A percentile compares a stretch with the other conserved stretches of the same genome.
phyloP scores from a whole-genome alignment of 441 rosid genomes.

The Viola pubescens region DNA sequence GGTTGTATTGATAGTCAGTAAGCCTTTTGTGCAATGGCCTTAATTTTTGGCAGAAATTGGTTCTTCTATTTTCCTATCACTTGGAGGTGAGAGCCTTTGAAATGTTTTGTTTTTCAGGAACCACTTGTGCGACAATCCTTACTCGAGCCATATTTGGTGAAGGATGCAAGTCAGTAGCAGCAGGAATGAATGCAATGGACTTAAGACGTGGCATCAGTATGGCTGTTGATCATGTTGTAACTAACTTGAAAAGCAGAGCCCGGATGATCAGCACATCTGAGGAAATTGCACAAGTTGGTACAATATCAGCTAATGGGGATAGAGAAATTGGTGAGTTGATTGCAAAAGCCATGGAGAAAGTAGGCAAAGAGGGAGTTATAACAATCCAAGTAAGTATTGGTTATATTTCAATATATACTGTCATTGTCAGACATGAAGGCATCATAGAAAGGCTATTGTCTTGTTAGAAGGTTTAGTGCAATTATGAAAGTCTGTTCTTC shows the following conservation, averaged over 20 bases:
- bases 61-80: background rate
- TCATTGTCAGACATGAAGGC: too few relatives aligned
- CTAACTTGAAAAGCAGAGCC: constrained; percentile 73
- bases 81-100: background rate
- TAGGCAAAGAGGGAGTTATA: constrained; percentile 90
- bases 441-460: too few relatives aligned
- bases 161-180: constrained; percentile 93
- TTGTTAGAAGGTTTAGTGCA: background rate
- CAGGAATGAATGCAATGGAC: constrained; percentile 95
- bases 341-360: constrained; percentile 94
- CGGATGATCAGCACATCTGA: constrained; percentile 90
- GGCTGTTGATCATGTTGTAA: constrained; percentile 88
- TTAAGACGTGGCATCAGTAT: constrained; percentile 70
- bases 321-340: constrained; percentile 86
- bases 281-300: constrained; percentile 92
- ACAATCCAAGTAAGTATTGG: constrained; percentile 59
- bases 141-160: constrained; percentile 70
- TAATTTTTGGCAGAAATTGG: too few relatives aligned
- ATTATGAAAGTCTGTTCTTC: background rate
- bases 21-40: background rate
- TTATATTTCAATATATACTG: background rate
- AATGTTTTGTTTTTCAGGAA: constrained; percentile 38
- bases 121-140: constrained; percentile 83
- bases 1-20: background rate
- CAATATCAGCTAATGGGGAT: constrained; percentile 87